Evolutionary conservation across 192 early-diverging fungal genomes (phyloP).

Genomic region (Entophlyctis luteolus): DNA sequence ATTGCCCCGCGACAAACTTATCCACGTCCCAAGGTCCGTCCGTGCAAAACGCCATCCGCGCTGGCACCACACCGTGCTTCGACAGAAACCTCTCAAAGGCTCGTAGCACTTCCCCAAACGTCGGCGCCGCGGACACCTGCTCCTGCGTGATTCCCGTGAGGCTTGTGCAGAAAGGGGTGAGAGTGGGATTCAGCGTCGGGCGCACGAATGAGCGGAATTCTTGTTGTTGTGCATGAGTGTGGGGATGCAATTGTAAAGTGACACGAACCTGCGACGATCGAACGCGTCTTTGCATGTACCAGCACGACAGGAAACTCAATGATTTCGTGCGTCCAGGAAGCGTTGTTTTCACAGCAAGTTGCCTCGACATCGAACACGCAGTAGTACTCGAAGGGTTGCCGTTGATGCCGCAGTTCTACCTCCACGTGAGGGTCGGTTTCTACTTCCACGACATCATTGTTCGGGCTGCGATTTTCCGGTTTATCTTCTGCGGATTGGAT

Average conservation of each 20-base stretch:
- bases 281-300: conserved; percentile 56
- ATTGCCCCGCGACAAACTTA: conserved; percentile 80
- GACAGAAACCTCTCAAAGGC: conserved; percentile 32
- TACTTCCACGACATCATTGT: too few relatives aligned
- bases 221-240: background rate
- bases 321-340: conserved; percentile 52
- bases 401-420: too few relatives aligned
- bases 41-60: conserved; percentile 16
- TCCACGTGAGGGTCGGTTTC: too few relatives aligned
- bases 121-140: conserved; percentile 29
- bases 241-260: background rate
- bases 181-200: conserved; percentile 60
- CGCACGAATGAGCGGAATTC: conserved; percentile 72
- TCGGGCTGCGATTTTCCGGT: too few relatives aligned
- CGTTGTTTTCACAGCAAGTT: conserved; percentile 67
- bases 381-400: conserved; percentile 62
- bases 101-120: conserved; percentile 31
- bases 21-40: conserved; percentile 79
- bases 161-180: conserved; percentile 69
- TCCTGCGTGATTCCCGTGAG: conserved; percentile 79
- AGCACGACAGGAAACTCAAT: conserved; percentile 83
- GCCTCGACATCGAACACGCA: conserved; percentile 79
- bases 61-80: background rate
- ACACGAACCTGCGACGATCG: conserved; percentile 44
- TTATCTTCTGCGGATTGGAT: too few relatives aligned